Conservation (phyloP, 768 basidiomycete genomes). For the Mycena pura region DNA sequence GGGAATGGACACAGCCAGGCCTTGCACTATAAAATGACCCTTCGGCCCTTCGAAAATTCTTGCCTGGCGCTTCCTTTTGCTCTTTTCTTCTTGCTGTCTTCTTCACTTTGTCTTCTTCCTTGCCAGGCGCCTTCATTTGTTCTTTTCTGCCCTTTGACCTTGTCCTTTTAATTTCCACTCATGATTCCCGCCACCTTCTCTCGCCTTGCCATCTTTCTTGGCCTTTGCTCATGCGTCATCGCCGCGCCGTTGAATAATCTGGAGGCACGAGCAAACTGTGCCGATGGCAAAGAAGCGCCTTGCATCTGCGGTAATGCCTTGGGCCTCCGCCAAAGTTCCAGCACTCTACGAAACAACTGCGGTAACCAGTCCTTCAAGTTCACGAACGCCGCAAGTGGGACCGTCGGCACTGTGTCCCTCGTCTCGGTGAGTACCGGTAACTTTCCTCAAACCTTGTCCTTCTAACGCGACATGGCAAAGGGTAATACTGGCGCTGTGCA, state of each 20-base stretch:
- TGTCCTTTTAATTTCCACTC: neutral
- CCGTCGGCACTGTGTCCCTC: conserved; percentile 9
- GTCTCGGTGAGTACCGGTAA: neutral
- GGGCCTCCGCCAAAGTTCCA: neutral
- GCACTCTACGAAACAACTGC: neutral
- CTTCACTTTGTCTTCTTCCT: no score
- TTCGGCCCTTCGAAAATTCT: no score
- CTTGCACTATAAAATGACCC: no score
- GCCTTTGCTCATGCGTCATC: neutral
- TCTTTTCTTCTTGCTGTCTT: no score
- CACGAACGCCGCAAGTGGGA: neutral
- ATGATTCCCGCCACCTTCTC: neutral
- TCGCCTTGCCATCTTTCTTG: no score
- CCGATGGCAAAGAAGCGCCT: neutral
- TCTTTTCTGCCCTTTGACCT: neutral
- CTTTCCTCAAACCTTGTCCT: neutral
- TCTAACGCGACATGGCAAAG: neutral
- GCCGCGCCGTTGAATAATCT: conserved; percentile 7
- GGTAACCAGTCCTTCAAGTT: conserved; percentile 8
- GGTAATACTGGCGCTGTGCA: conserved; percentile 1
- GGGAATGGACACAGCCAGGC: no score
- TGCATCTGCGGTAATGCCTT: conserved; percentile 5
- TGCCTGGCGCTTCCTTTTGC: no score
- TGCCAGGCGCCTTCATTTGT: neutral
- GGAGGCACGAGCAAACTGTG: conserved; percentile 10